Evolutionary conservation across 345 rosid species (phyloP).

Genomic region (Chamaenerion angustifolium): DNA sequence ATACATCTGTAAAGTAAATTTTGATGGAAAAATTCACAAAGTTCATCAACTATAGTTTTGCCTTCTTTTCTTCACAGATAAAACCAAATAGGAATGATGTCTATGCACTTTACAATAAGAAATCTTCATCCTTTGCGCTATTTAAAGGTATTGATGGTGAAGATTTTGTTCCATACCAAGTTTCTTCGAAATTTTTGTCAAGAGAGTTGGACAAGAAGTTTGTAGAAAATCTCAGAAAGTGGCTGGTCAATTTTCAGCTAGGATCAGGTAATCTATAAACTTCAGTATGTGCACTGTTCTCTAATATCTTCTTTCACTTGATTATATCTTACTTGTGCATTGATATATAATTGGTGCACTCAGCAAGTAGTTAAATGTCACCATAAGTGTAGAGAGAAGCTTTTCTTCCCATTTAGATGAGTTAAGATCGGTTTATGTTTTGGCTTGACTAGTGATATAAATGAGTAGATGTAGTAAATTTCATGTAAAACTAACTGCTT

Average conservation of each 20-base stretch:
- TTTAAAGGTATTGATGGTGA: constrained; percentile 29
- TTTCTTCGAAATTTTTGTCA: constrained; percentile 30
- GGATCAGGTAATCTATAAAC: constrained; percentile 24
- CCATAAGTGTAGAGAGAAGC: not conserved
- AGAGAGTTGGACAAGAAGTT: constrained; percentile 35
- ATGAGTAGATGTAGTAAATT: not conserved
- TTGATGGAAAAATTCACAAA: not conserved
- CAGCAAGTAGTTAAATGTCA: not conserved
- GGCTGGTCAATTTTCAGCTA: constrained; percentile 19
- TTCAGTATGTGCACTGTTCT: not conserved
- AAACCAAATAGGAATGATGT: constrained; percentile 23
- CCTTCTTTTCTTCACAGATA: constrained; percentile 25
- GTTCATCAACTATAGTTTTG: not conserved
- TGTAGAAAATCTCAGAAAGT: constrained; percentile 28
- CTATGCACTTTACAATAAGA: constrained; percentile 45
- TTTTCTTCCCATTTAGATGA: not conserved
- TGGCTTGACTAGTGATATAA: not conserved
- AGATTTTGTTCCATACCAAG: constrained; percentile 43
- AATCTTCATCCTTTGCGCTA: constrained; percentile 52
- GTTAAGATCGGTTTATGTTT: not conserved
- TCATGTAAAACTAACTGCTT: no score
- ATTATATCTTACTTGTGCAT: not conserved
- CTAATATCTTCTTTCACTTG: not conserved
- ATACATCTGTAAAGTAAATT: not conserved
- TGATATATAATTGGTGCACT: not conserved